phyloP scores from a whole-genome alignment of 1,284 basidiomycete genomes.

The Fomitopsis schrenkii region DNA sequence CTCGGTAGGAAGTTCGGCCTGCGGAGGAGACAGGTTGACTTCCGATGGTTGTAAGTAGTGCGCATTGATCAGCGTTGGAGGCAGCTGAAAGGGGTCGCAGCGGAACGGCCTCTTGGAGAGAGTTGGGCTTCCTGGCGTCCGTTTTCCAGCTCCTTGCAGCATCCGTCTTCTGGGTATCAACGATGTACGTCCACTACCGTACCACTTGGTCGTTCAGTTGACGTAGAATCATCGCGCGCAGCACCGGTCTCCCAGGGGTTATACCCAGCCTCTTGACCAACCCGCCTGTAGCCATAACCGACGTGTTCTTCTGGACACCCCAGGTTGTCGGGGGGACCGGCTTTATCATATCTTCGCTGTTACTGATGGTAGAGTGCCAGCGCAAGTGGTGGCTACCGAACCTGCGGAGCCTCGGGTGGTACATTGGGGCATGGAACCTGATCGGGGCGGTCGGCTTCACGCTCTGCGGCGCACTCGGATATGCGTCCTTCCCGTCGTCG shows the following conservation, averaged over 20 bases:
- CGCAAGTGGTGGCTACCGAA: conserved; percentile 44
- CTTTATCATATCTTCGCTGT: conserved; percentile 46
- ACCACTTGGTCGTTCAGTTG: background rate
- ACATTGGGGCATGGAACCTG: conserved; percentile 49
- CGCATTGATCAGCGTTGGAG: background rate
- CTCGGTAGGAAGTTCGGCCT: background rate
- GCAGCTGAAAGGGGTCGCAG: conserved; percentile 5
- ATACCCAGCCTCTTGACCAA: conserved; percentile 29
- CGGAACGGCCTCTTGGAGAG: conserved; percentile 38
- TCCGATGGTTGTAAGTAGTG: conserved; percentile 22
- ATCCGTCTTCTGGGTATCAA: conserved; percentile 54
- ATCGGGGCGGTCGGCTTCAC: conserved; percentile 53
- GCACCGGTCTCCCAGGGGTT: conserved; percentile 47
- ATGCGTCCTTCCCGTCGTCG: conserved; percentile 26
- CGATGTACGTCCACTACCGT: conserved; percentile 27
- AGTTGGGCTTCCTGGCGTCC: conserved; percentile 51
- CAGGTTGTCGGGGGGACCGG: conserved; percentile 55
- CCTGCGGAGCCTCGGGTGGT: conserved; percentile 41
- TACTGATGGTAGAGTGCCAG: conserved; percentile 56
- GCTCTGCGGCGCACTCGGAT: conserved; percentile 51
- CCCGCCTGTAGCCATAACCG: conserved; percentile 27
- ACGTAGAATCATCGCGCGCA: conserved; percentile 4
- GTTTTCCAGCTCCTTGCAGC: conserved; percentile 49
- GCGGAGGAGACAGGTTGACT: conserved; percentile 4
- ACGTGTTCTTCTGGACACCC: conserved; percentile 46